These are phyloP conservation scores for Phytophthora tubulina DNA, from an alignment of 352 stramenopile genomes.

Conservation along the genomic window DNA sequence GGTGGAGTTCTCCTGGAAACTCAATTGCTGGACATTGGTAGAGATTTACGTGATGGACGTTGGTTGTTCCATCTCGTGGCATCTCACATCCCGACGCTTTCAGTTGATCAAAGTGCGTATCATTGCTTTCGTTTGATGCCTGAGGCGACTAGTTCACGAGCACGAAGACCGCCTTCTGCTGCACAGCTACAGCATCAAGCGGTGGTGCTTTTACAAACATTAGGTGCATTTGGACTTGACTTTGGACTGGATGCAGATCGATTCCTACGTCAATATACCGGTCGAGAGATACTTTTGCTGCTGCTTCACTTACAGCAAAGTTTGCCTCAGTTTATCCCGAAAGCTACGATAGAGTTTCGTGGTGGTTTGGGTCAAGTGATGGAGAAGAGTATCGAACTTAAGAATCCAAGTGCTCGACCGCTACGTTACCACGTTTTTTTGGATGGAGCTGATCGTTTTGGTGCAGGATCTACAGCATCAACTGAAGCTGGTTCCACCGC, in stretches of 20 bases:
- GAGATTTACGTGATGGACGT: constrained; percentile 75
- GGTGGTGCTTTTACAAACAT: constrained; percentile 60
- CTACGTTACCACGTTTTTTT: constrained; percentile 93
- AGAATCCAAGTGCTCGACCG: constrained; percentile 86
- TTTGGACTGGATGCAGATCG: constrained; percentile 72
- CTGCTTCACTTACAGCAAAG: constrained; percentile 93
- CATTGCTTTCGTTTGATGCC: constrained; percentile 63
- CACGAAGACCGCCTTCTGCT: constrained; percentile 28
- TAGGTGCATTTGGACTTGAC: constrained; percentile 78
- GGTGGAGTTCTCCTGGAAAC: constrained; percentile 20
- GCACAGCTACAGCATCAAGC: constrained; percentile 71
- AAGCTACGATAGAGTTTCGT: constrained; percentile 94
- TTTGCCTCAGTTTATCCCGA: constrained; percentile 93
- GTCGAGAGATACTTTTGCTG: constrained; percentile 84
- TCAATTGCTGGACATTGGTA: constrained; percentile 66
- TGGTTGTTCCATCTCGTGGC: constrained; percentile 89
- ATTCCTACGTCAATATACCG: constrained; percentile 69
- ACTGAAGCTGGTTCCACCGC: background rate
- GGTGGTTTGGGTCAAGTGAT: constrained; percentile 88
- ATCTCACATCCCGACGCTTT: constrained; percentile 90
- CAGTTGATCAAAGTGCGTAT: constrained; percentile 67
- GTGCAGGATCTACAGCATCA: background rate
- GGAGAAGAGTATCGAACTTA: constrained; percentile 94
- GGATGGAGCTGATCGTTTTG: constrained; percentile 47
- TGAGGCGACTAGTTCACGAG: constrained; percentile 34